Evolutionary conservation across 306 rosid genomes (phyloP).

Genomic region (Gillenia trifoliata): DNA sequence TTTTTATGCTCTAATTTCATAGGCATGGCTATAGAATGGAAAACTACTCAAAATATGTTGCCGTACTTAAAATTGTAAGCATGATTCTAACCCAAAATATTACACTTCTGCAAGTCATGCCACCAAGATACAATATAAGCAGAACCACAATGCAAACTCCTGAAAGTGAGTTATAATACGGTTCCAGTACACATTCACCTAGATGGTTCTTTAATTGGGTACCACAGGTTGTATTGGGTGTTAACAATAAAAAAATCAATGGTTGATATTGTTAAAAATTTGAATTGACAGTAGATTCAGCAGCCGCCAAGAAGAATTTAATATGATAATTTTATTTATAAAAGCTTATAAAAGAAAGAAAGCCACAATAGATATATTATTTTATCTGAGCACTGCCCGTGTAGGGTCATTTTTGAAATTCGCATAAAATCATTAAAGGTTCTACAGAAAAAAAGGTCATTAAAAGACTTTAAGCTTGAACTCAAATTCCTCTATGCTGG

Average conservation of each 20-base stretch:
- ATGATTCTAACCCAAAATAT: not conserved
- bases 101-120: not conserved
- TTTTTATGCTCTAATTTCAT: not conserved
- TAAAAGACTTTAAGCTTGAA: not conserved
- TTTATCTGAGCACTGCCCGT: not conserved
- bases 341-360: not conserved
- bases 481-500: not conserved
- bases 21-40: not conserved
- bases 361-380: not conserved
- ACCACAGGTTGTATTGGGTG: no score
- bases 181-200: no score
- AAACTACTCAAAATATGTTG: not conserved
- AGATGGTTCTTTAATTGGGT: no score
- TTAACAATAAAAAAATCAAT: no score
- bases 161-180: no score
- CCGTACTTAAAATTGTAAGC: not conserved
- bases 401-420: not conserved
- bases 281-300: not conserved
- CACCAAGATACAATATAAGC: not conserved
- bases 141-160: not conserved
- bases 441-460: no score
- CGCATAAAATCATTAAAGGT: not conserved
- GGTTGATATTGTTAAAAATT: no score
- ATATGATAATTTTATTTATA: not conserved
- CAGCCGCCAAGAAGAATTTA: not conserved